Evolutionary conservation across 2,329 filamentous ascomycete genomes (phyloP).

Genomic region (Colletotrichum spaethianum): DNA sequence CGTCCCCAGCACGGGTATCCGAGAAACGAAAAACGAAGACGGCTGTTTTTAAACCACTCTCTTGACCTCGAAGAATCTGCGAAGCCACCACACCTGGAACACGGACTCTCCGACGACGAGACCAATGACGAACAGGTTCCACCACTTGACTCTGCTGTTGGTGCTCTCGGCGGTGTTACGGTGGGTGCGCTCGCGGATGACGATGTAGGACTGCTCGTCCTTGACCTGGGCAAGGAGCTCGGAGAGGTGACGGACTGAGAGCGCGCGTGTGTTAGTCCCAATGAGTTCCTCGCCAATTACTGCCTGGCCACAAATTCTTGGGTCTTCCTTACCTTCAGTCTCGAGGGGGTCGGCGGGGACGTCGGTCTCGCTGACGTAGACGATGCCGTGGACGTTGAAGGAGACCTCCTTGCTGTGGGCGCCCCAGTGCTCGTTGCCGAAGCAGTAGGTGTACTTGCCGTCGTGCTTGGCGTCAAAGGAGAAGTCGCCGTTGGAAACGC

Average conservation of each 20-base stretch:
- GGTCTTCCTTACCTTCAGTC: constrained; percentile 77
- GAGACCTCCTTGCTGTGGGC: constrained; percentile 97
- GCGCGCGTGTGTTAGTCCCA: constrained; percentile 10
- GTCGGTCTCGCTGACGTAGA: constrained; percentile 94
- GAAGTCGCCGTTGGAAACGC: constrained; percentile 91
- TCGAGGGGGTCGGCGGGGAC: constrained; percentile 90
- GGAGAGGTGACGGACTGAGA: constrained; percentile 82
- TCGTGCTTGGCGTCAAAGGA: constrained; percentile 89
- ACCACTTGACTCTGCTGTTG: constrained; percentile 98
- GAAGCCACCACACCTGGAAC: constrained; percentile 99
- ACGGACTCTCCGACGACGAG: constrained; percentile 92
- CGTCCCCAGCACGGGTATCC: constrained; percentile 29
- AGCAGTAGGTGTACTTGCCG: constrained; percentile 96
- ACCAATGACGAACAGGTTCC: constrained; percentile 96
- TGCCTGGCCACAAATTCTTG: constrained; percentile 2
- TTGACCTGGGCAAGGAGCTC: constrained; percentile 93
- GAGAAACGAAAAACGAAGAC: constrained; percentile 18
- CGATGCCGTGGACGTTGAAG: constrained; percentile 99
- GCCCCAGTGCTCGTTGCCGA: constrained; percentile 98
- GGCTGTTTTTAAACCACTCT: constrained; percentile 68
- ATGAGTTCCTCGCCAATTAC: not conserved
- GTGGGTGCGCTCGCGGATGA: constrained; percentile 94
- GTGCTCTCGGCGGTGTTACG: constrained; percentile 99
- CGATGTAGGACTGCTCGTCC: constrained; percentile 98
- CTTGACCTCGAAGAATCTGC: constrained; percentile 95